Evolutionary conservation across 192 early-diverging fungal species (phyloP), one percentile per base, ranked within the genome.

Genomic region (Backusella tarrabulga): DNA sequence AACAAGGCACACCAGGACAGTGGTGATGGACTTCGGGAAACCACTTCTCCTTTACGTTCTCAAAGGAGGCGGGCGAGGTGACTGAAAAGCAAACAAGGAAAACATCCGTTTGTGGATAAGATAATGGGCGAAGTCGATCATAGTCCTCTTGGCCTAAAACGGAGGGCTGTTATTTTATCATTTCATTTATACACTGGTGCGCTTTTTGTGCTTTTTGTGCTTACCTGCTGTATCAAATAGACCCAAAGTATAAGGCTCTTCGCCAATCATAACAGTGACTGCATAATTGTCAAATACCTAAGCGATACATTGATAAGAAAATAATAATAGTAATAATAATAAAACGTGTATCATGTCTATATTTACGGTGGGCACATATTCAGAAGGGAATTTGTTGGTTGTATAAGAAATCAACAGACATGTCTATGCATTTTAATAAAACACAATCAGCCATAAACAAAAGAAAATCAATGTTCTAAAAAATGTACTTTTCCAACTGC

Each of bases 231-330:
- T 97, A 91, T 97, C 96, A 85, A 97, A 96, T 32, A 97, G 87
- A 71, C 95, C 96, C 68, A 97, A 87, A 17, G 94, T 96, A 85
- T 96, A 97, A 23, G 96, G 97, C 80, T 98, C 95, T 80, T 93
- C 95, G 71, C 94, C 96, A 87, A 97, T 97, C 95, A 97, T 98
- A 76, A 98, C 95, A 4, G 95, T 97, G 26, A 97, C 96, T 71
- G 95, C 95, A 89, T 98, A 98, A 85, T 98, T 97, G 86, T 97
- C 96, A 88, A 97, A 97, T 26, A 93, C 91, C 88, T 91, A 83
- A 50, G 23, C 17, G 71, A 63, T 23, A 36, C 6, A 32, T 17
- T 14, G 14, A 21, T 34, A 67, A 42, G 17, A 32, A 32, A 32
- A 32, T 3, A 3, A 32, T 32, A 60, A 34, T 15, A 32, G 3